Evolutionary conservation across 768 basidiomycete genomes (phyloP).

Genomic region (Termitomyces sp.): DNA sequence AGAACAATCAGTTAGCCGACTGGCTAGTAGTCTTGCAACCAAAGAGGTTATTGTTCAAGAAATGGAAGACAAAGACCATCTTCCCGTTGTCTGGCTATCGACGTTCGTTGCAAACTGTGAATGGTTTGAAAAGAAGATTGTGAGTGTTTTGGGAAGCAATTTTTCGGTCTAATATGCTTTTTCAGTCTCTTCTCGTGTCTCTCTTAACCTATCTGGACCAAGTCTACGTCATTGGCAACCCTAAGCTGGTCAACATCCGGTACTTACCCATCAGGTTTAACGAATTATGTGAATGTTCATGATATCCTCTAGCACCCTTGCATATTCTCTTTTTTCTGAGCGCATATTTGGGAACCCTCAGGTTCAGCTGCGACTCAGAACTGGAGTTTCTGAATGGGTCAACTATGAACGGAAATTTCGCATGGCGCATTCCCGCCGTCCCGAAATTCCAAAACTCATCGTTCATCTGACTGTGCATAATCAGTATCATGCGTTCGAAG

Average conservation of each 20-base stretch:
- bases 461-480: constrained; percentile 53
- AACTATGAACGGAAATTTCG: constrained; percentile 49
- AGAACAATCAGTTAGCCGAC: constrained; percentile 44
- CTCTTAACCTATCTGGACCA: constrained; percentile 73
- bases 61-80: constrained; percentile 17
- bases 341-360: constrained; percentile 46
- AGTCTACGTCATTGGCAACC: constrained; percentile 47
- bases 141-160: constrained; percentile 30
- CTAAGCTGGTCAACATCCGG: constrained; percentile 41
- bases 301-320: constrained; percentile 44
- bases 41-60: constrained; percentile 13
- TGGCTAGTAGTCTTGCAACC: constrained; percentile 36
- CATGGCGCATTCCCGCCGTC: constrained; percentile 34
- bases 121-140: constrained; percentile 67
- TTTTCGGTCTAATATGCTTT: neutral
- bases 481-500: constrained; percentile 60
- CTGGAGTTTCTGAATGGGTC: constrained; percentile 49
- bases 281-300: neutral
- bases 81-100: constrained; percentile 49
- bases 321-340: constrained; percentile 49
- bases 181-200: constrained; percentile 55
- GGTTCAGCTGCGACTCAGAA: constrained; percentile 41
- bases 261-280: constrained; percentile 23
- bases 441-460: constrained; percentile 48
- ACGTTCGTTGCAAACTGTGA: constrained; percentile 53